These are phyloP conservation scores for Boletus semigastroideus DNA, from an alignment of 1,284 basidiomycete genomes.

Conservation along the genomic window DNA sequence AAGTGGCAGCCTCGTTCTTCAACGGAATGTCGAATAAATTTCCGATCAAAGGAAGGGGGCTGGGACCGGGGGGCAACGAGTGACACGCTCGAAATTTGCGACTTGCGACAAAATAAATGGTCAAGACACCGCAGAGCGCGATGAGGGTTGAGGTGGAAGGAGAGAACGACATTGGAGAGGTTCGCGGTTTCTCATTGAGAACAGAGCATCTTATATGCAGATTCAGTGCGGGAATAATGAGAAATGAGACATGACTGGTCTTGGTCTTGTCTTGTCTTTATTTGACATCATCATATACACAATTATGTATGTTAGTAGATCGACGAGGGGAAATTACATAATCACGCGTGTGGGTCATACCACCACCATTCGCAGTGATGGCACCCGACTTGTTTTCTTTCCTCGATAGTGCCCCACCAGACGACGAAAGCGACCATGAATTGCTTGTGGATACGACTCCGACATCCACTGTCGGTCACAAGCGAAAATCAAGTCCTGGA, in stretches of 20 bases:
- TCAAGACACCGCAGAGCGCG: constrained; percentile 23
- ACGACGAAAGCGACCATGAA: constrained; percentile 27
- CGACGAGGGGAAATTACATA: too few relatives aligned
- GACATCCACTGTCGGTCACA: constrained; percentile 10
- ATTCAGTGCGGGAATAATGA: too few relatives aligned
- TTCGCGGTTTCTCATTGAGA: constrained; percentile 5
- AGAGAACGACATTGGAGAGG: constrained; percentile 20
- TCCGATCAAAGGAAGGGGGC: constrained; percentile 33
- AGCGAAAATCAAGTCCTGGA: constrained; percentile 24
- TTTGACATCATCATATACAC: too few relatives aligned
- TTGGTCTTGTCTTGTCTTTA: too few relatives aligned
- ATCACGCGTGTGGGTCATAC: too few relatives aligned
- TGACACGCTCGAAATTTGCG: constrained; percentile 11
- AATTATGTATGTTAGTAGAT: too few relatives aligned
- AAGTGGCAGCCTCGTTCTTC: constrained; percentile 30
- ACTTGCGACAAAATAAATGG: constrained; percentile 19
- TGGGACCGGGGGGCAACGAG: constrained; percentile 34
- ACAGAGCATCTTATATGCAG: constrained; percentile 22
- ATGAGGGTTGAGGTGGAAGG: constrained; percentile 18
- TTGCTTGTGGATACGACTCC: background rate
- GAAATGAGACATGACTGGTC: too few relatives aligned
- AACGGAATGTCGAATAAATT: constrained; percentile 33
- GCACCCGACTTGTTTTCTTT: constrained; percentile 31
- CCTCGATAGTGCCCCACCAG: constrained; percentile 19
- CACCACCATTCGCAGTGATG: constrained; percentile 8